Evolutionary conservation across 1,139 yeast species (phyloP).

Genomic region (Suhomyces coccinellae): DNA sequence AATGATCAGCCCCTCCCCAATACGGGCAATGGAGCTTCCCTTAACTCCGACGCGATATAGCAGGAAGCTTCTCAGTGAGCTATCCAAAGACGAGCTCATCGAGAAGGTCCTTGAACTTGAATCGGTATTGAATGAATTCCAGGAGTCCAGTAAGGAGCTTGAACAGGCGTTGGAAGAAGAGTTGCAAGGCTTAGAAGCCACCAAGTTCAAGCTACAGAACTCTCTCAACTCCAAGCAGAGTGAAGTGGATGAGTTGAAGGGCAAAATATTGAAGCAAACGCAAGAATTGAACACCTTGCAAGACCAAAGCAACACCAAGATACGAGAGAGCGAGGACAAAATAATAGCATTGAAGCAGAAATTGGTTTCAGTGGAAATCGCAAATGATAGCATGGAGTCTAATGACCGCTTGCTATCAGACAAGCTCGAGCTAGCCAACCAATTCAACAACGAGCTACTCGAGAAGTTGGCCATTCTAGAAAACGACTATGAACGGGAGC

Average conservation of each 20-base stretch:
- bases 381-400: constrained; percentile 44
- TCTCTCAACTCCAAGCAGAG: constrained; percentile 18
- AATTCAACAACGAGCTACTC: constrained; percentile 42
- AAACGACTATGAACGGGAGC: constrained; percentile 41
- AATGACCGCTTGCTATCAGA: constrained; percentile 37
- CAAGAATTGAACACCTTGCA: constrained; percentile 27
- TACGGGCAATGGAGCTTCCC: constrained; percentile 7
- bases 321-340: constrained; percentile 22
- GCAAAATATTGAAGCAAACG: constrained; percentile 17
- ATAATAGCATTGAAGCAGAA: constrained; percentile 29
- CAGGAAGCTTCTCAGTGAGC: constrained; percentile 17
- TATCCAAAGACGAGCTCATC: constrained; percentile 30
- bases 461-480: constrained; percentile 46
- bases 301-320: constrained; percentile 19
- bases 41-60: constrained; percentile 16
- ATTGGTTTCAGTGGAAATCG: constrained; percentile 42
- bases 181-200: constrained; percentile 33
- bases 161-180: constrained; percentile 49
- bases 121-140: constrained; percentile 40
- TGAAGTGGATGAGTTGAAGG: constrained; percentile 17
- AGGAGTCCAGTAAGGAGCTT: constrained; percentile 44
- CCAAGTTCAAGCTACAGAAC: constrained; percentile 22
- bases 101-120: constrained; percentile 38
- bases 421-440: constrained; percentile 36
- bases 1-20: constrained; percentile 16